These are phyloP conservation scores for Candida pseudoviswanathii DNA, from an alignment of 1,139 yeast genomes.

Conservation along the genomic window DNA sequence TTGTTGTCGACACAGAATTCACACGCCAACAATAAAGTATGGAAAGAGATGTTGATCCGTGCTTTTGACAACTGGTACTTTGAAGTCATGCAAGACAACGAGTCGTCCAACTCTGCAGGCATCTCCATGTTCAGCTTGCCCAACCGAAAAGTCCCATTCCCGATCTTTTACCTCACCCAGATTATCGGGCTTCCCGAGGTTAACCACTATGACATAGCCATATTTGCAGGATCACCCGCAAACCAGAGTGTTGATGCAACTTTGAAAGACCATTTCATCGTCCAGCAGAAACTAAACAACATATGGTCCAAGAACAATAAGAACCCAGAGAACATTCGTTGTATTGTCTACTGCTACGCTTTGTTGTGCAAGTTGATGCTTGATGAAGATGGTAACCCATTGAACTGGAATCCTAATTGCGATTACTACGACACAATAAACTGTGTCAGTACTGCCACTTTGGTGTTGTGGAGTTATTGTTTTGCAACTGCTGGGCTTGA, in stretches of 20 bases:
- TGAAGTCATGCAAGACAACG: slow-evolving; percentile 30
- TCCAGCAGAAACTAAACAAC: slow-evolving; percentile 48
- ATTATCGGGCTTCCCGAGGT: slow-evolving; percentile 63
- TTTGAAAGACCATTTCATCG: slow-evolving; percentile 53
- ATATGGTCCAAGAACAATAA: slow-evolving; percentile 48
- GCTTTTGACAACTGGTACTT: slow-evolving; percentile 64
- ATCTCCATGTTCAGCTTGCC: slow-evolving; percentile 12
- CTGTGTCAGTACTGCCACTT: slow-evolving; percentile 47
- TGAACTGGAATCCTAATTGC: slow-evolving; percentile 37
- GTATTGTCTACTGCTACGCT: slow-evolving; percentile 66
- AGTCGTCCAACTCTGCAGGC: slow-evolving; percentile 41
- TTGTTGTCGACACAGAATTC: slow-evolving; percentile 36
- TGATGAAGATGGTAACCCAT: slow-evolving; percentile 12
- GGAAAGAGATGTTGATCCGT: slow-evolving; percentile 65
- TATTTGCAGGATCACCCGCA: slow-evolving; percentile 81
- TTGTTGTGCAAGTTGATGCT: slow-evolving; percentile 64
- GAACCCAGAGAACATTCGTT: slow-evolving; percentile 36
- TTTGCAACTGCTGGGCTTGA: slow-evolving; percentile 45
- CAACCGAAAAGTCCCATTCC: slow-evolving; percentile 30
- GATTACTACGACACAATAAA: slow-evolving; percentile 42
- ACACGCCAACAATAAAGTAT: slow-evolving; percentile 31
- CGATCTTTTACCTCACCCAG: slow-evolving; percentile 72
- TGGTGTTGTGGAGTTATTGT: slow-evolving; percentile 52
- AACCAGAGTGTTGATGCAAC: slow-evolving; percentile 76
- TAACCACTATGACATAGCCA: slow-evolving; percentile 76